phyloP scores from a whole-genome alignment of 2,329 filamentous ascomycete genomes.

The Apiospora kogelbergensis region DNA sequence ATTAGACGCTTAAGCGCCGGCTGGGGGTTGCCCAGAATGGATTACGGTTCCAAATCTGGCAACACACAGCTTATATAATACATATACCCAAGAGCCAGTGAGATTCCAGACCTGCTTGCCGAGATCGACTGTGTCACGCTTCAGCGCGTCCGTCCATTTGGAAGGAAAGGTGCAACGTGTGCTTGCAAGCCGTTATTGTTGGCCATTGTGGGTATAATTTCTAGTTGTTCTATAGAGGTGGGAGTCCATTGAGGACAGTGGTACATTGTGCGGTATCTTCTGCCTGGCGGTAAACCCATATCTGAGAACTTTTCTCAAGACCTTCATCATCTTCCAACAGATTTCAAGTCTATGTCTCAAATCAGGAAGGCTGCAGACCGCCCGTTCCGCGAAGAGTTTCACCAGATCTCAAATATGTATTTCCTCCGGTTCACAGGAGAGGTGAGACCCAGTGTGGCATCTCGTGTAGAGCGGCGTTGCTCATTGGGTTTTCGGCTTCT shows the following conservation, averaged over 20 bases:
- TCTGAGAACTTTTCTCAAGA: not conserved
- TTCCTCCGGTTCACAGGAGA: not conserved
- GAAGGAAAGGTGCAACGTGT: not conserved
- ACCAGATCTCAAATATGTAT: no score
- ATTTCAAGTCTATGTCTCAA: not conserved
- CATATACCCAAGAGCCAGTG: not conserved
- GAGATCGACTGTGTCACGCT: not conserved
- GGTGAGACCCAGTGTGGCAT: not conserved
- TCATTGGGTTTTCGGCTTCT: slow-evolving; percentile 41
- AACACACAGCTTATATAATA: not conserved
- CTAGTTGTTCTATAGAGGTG: not conserved
- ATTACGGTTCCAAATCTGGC: not conserved
- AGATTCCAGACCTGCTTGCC: not conserved
- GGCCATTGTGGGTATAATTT: not conserved
- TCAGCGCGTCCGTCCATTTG: not conserved
- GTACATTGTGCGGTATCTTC: not conserved
- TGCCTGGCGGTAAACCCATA: not conserved
- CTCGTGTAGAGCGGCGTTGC: no score
- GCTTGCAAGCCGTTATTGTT: not conserved
- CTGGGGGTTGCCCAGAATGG: not conserved
- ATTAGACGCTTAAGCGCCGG: slow-evolving; percentile 2
- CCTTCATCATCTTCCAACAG: not conserved
- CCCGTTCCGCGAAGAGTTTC: not conserved
- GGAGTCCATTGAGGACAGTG: not conserved
- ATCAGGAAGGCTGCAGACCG: not conserved